Percentiles rank a stretch among this genome's conserved stretches.
Conservation (phyloP, 1,284 basidiomycete genomes). For the Bjerkandera adusta region DNA sequence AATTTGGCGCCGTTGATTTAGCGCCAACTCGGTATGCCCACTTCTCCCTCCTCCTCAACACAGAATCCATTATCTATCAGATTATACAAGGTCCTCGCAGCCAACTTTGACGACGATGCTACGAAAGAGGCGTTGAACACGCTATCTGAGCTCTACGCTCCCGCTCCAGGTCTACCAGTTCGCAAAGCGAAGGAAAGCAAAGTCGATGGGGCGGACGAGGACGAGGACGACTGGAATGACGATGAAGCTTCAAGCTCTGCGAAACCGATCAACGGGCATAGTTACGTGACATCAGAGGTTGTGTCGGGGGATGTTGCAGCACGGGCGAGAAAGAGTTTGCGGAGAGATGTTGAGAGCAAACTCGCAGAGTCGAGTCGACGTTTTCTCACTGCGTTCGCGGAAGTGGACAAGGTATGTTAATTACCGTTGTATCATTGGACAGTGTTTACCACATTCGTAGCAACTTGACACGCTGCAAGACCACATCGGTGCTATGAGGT, state of each 20-base stretch:
- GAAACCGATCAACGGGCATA: conserved; percentile 13
- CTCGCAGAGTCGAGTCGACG: conserved; percentile 77
- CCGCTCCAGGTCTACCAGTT: conserved; percentile 6
- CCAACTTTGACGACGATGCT: conserved; percentile 79
- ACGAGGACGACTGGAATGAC: conserved; percentile 20
- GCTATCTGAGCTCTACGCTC: conserved; percentile 73
- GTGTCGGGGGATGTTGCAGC: conserved; percentile 54
- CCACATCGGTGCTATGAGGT: conserved; percentile 77
- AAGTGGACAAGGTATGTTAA: conserved; percentile 79
- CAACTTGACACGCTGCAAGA: conserved; percentile 76
- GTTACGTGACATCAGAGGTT: conserved; percentile 23
- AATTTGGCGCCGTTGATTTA: background rate
- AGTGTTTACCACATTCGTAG: conserved; percentile 37
- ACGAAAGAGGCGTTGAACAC: conserved; percentile 82
- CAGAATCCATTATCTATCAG: conserved; percentile 75
- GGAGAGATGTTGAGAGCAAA: conserved; percentile 81
- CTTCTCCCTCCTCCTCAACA: conserved; percentile 19
- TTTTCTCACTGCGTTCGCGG: conserved; percentile 81
- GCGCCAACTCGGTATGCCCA: conserved; percentile 17
- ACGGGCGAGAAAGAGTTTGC: conserved; percentile 73
- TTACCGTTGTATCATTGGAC: conserved; percentile 4
- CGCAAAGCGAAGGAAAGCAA: conserved; percentile 31
- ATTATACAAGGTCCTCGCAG: conserved; percentile 86
- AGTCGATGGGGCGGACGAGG: conserved; percentile 18
- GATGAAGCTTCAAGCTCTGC: conserved; percentile 25